A percentile compares a stretch with the other conserved stretches of the same genome.
phyloP scores from a whole-genome alignment of 1,284 basidiomycete genomes.

The Austropuccinia psidii region DNA sequence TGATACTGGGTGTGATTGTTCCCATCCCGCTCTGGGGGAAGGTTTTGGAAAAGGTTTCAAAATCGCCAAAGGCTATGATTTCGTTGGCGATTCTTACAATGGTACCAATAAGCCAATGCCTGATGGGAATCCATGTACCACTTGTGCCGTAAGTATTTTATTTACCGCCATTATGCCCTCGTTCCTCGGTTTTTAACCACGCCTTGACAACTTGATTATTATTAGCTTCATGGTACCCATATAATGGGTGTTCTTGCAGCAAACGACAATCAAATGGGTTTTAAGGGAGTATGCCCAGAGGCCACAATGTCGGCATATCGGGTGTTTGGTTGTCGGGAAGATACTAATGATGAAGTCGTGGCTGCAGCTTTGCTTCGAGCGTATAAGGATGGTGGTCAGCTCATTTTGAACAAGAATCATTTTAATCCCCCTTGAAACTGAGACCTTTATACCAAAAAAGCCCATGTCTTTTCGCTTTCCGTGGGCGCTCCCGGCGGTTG shows the following conservation, averaged over 20 bases:
- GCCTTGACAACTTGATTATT: not conserved
- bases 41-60: slow-evolving; percentile 33
- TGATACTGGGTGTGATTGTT: slow-evolving; percentile 55
- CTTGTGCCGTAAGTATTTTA: slow-evolving; percentile 28
- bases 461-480: slow-evolving; percentile 59
- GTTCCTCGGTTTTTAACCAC: not conserved
- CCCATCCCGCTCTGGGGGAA: slow-evolving; percentile 59
- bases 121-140: slow-evolving; percentile 29
- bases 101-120: slow-evolving; percentile 12
- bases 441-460: not conserved
- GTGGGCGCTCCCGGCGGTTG: slow-evolving; percentile 52
- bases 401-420: not conserved
- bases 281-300: slow-evolving; percentile 40
- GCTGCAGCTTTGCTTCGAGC: slow-evolving; percentile 48
- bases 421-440: not conserved
- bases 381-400: slow-evolving; percentile 41
- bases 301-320: slow-evolving; percentile 43
- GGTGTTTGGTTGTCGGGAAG: slow-evolving; percentile 49
- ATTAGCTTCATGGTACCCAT: slow-evolving; percentile 37
- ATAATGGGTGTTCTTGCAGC: slow-evolving; percentile 41
- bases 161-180: not conserved
- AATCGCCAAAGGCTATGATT: slow-evolving; percentile 31
- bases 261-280: slow-evolving; percentile 40
- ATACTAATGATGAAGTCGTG: slow-evolving; percentile 49
- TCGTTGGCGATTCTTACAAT: slow-evolving; percentile 32